Evolutionary conservation across 2,329 filamentous ascomycete genomes (phyloP).

Genomic region (Beauveria sp.): DNA sequence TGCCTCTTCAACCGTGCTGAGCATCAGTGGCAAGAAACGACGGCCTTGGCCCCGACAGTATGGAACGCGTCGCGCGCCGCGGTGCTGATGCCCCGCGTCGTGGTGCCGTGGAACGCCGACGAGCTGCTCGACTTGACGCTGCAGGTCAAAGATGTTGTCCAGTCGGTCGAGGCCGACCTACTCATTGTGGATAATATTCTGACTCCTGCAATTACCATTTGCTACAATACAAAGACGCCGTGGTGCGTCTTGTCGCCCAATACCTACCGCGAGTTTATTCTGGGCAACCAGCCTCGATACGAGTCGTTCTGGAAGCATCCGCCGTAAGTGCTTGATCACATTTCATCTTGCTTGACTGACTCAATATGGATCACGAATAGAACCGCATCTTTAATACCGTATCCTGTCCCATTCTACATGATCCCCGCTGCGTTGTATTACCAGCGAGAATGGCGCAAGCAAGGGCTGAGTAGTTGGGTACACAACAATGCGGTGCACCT

Average conservation of each 20-base stretch:
- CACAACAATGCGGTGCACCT: conserved; percentile 1
- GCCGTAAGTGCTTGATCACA: neutral
- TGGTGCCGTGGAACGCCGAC: conserved; percentile 6
- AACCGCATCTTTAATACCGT: neutral
- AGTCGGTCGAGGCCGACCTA: conserved; percentile 5
- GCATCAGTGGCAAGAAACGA: neutral
- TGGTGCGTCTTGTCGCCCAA: conserved; percentile 12
- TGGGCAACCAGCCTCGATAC: conserved; percentile 3
- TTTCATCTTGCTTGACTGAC: no score
- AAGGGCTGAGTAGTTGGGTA: neutral
- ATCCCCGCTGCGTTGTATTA: neutral
- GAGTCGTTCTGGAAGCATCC: conserved; percentile 8
- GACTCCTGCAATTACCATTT: conserved; percentile 10
- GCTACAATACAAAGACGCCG: neutral
- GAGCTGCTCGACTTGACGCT: conserved; percentile 6
- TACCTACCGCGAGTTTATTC: conserved; percentile 11
- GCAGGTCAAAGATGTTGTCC: neutral
- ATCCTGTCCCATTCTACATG: neutral
- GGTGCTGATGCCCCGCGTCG: conserved; percentile 1
- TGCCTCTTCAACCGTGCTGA: conserved; percentile 8
- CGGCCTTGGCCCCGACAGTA: neutral
- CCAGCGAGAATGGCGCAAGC: neutral
- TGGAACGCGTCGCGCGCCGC: conserved; percentile 3
- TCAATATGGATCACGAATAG: neutral
- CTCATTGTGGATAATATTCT: conserved; percentile 12